Conservation (phyloP, 352 stramenopile genomes). For the Saprolegnia parasitica region DNA sequence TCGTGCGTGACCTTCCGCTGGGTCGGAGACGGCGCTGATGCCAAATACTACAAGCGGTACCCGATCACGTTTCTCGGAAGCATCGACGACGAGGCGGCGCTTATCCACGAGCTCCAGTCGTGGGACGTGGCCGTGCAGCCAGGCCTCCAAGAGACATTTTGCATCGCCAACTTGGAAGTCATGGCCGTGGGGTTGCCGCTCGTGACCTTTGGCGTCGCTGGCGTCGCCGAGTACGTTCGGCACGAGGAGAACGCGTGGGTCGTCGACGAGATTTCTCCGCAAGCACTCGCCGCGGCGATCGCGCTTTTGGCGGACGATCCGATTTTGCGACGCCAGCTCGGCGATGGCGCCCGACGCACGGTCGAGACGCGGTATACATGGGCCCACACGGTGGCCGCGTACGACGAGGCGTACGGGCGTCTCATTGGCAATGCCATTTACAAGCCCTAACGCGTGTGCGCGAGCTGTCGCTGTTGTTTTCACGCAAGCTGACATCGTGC, state of each 20-base stretch:
- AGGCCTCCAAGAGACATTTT: slow-evolving; percentile 41
- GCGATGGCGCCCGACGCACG: neutral
- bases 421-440: neutral
- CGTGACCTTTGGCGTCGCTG: slow-evolving; percentile 38
- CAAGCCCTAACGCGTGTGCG: too few relatives aligned
- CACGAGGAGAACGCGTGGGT: slow-evolving; percentile 8
- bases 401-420: slow-evolving; percentile 1
- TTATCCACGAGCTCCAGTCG: neutral
- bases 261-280: neutral
- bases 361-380: neutral
- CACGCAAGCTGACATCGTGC: too few relatives aligned
- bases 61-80: slow-evolving; percentile 3
- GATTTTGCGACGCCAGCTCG: neutral
- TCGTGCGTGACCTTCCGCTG: neutral
- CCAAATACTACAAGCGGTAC: neutral
- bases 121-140: slow-evolving; percentile 4
- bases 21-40: neutral
- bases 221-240: slow-evolving; percentile 2
- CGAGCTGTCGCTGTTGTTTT: too few relatives aligned
- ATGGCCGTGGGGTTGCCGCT: slow-evolving; percentile 39
- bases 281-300: neutral
- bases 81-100: slow-evolving; percentile 1
- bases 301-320: neutral
- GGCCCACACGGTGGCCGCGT: neutral
- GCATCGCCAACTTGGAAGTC: slow-evolving; percentile 48